Conservation (phyloP, 495 filamentous ascomycete species). For the Aspergillus sparsus region DNA sequence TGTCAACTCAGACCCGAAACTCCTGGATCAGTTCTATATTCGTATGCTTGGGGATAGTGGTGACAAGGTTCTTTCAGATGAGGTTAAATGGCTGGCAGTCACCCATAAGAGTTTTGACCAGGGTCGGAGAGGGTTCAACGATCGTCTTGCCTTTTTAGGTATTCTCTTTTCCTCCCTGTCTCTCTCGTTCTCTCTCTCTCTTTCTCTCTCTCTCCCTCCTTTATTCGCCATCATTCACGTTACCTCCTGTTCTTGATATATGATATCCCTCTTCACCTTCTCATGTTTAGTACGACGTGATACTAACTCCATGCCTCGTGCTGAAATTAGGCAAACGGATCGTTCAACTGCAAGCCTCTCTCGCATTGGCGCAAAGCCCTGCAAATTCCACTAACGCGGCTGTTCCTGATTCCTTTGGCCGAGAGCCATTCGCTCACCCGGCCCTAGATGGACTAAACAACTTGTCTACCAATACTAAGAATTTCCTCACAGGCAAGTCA, state of each 20-base stretch:
- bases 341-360: conserved; percentile 72
- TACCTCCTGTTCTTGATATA: neutral
- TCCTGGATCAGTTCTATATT: conserved; percentile 73
- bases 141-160: conserved; percentile 89
- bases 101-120: conserved; percentile 99
- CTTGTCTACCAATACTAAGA: conserved; percentile 57
- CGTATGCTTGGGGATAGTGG: conserved; percentile 69
- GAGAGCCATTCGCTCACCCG: conserved; percentile 70
- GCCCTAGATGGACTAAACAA: conserved; percentile 72
- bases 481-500: conserved; percentile 54
- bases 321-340: conserved; percentile 70
- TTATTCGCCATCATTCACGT: neutral
- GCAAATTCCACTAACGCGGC: conserved; percentile 23
- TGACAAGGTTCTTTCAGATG: conserved; percentile 73
- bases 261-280: neutral
- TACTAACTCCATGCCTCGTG: neutral
- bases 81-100: conserved; percentile 94
- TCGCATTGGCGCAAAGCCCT: conserved; percentile 63
- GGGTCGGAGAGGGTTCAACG: conserved; percentile 89
- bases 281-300: neutral
- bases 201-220: neutral
- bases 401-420: conserved; percentile 43
- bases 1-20: conserved; percentile 72
- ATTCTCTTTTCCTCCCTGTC: conserved; percentile 19
- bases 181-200: neutral